Evolutionary conservation across 2,329 filamentous ascomycete genomes (phyloP), one percentile per base, ranked within the genome.

Genomic region (Periconia sp.): DNA sequence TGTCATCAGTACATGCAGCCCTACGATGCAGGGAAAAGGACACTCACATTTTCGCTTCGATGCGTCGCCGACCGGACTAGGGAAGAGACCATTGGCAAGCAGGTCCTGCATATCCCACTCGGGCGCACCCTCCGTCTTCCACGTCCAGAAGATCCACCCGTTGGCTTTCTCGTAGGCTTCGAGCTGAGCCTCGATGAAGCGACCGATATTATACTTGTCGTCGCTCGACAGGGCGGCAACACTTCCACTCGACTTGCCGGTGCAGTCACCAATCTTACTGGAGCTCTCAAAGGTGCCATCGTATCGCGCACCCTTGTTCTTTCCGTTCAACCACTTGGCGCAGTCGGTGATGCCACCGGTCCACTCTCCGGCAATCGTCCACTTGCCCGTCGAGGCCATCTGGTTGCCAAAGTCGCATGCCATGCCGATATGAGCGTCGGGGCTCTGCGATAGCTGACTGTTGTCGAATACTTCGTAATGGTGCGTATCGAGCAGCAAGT

Each of bases 121-220:
- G 2, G 75, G 74, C 23, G 74, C 73, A 17, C 66, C 66, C 56
- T 78, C 75, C 1, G 73, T 77, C 67, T 76, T 76, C 74, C 74
- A 77, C 4, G 70, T 74, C 75, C 75, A 78, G 60, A 75, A 77
- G 52, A 77, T 73, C 75, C 75, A 78, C 1, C 75, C 75, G 2
- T 51, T 63, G 4, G 72, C 73, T 65, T 73, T 74, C 62, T 78
- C 75, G 40, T 67, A 78, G 1, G 70, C 75, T 25, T 73, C 69
- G 3, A 78, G 69, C 53, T 78, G 74, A 7, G 75, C 74, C 50
- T 73, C 69, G 52, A 77, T 76, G 54, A 72, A 77, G 21, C 63
- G 61, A 15, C 68, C 60, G 39, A 77, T 68, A 59, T 76, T 73
- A 39, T 57, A 54, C 58, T 73, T 71, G 57, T 77, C 72, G 13